These are phyloP conservation scores for Globisporangium mamillatum DNA, from an alignment of 352 stramenopile species.

Conservation along the genomic window DNA sequence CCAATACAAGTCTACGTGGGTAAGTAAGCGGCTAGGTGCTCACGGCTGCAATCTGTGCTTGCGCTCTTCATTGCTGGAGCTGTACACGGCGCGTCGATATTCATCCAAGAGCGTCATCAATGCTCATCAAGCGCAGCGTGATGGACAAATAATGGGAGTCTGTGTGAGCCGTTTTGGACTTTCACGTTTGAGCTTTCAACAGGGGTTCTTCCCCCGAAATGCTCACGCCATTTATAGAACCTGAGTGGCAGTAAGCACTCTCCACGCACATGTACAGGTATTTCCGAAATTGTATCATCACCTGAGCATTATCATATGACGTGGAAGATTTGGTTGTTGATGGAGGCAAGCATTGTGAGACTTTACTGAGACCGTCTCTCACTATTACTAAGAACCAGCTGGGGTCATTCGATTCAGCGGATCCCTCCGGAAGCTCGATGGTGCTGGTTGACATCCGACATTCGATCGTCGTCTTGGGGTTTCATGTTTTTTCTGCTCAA, in stretches of 20 bases:
- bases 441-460: too few species aligned
- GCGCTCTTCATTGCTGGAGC: slow-evolving; percentile 23
- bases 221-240: not conserved
- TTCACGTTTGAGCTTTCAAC: not conserved
- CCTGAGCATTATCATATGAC: not conserved
- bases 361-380: not conserved
- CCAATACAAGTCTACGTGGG: not conserved
- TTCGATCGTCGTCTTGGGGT: too few species aligned
- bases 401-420: not conserved
- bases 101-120: slow-evolving; percentile 68
- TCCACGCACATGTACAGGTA: not conserved
- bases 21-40: not conserved
- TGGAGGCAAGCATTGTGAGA: not conserved
- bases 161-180: not conserved
- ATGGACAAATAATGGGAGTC: not conserved
- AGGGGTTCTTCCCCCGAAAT: not conserved
- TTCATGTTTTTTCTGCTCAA: too few species aligned
- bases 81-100: slow-evolving; percentile 52
- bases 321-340: not conserved
- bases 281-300: not conserved
- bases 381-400: not conserved
- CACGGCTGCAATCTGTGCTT: slow-evolving; percentile 45
- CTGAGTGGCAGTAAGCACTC: too few species aligned
- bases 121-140: not conserved
- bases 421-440: not conserved